These are phyloP conservation scores for Penicillium hordei DNA, from an alignment of 2,329 filamentous ascomycete species.

Conservation along the genomic window DNA sequence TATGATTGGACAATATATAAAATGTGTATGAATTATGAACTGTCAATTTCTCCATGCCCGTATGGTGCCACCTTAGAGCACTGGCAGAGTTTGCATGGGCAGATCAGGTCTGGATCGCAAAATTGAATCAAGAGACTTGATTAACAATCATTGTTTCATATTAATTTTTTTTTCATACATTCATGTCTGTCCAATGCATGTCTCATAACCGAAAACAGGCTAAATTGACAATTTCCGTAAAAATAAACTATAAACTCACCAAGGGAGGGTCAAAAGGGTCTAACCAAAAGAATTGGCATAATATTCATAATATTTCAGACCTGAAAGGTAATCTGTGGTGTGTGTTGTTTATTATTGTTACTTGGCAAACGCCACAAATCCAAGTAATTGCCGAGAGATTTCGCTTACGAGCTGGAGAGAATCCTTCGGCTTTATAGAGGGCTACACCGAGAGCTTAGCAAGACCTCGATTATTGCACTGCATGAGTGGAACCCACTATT, in stretches of 20 bases:
- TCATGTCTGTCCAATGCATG: neutral
- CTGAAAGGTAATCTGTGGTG: neutral
- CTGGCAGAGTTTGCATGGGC: neutral
- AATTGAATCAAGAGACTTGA: neutral
- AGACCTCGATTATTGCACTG: neutral
- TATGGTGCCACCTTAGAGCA: neutral
- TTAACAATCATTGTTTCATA: neutral
- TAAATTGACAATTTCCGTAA: neutral
- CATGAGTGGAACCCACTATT: neutral
- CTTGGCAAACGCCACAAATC: conserved; percentile 4
- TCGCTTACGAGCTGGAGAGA: neutral
- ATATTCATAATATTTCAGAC: no score
- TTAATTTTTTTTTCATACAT: neutral
- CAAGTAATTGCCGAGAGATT: neutral
- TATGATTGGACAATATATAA: neutral
- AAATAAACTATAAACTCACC: neutral
- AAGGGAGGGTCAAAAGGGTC: neutral
- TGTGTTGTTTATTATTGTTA: neutral
- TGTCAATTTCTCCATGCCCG: no score
- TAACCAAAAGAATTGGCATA: neutral
- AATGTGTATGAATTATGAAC: neutral
- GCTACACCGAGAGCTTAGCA: neutral
- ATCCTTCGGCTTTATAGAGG: neutral
- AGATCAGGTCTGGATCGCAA: neutral
- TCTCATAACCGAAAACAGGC: neutral